Conservation (phyloP, 1,284 basidiomycete genomes). For the Mycosarcoma mackinlayi region DNA sequence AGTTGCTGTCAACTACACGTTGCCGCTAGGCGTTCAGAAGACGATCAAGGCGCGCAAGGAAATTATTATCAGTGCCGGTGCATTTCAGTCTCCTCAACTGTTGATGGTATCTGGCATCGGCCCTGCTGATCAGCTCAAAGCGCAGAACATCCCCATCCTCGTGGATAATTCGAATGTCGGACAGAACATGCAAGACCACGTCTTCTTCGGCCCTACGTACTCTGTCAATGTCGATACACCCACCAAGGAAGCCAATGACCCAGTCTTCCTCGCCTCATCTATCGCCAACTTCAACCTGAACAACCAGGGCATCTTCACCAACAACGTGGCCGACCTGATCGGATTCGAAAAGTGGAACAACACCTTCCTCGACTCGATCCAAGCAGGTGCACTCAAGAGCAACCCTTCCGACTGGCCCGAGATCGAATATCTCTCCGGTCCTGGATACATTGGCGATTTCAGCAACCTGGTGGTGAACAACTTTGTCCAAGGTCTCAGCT, state of each 20-base stretch:
- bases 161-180: slow-evolving; percentile 51
- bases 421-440: slow-evolving; percentile 53
- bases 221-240: slow-evolving; percentile 45
- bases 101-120: slow-evolving; percentile 63
- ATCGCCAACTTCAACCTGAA: slow-evolving; percentile 33
- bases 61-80: slow-evolving; percentile 62
- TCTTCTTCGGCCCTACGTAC: slow-evolving; percentile 56
- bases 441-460: slow-evolving; percentile 56
- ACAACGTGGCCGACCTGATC: slow-evolving; percentile 55
- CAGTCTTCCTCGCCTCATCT: slow-evolving; percentile 39
- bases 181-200: slow-evolving; percentile 60
- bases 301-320: slow-evolving; percentile 51
- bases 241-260: slow-evolving; percentile 48
- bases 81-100: slow-evolving; percentile 64
- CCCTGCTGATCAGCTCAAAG: slow-evolving; percentile 34
- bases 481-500: slow-evolving; percentile 23
- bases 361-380: slow-evolving; percentile 36
- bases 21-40: slow-evolving; percentile 26
- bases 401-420: slow-evolving; percentile 53
- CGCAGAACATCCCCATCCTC: slow-evolving; percentile 33
- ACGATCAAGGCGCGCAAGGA: slow-evolving; percentile 53
- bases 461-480: slow-evolving; percentile 41
- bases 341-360: slow-evolving; percentile 51
- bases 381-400: slow-evolving; percentile 27
- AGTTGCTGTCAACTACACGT: slow-evolving; percentile 42